phyloP scores from a whole-genome alignment of 2,329 filamentous ascomycete genomes.

The Aspergillus bombycis region DNA sequence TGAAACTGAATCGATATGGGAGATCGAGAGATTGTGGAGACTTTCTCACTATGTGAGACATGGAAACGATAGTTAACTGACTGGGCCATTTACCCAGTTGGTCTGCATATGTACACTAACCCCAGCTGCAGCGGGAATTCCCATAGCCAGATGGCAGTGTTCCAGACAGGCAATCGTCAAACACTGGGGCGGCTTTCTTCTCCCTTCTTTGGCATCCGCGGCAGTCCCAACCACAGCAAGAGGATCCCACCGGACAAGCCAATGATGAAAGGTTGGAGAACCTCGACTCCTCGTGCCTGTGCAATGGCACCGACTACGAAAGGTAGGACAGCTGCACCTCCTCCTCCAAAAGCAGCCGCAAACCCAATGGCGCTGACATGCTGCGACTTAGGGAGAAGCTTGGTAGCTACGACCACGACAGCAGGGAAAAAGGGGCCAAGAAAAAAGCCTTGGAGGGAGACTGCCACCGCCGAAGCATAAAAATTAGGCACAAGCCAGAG shows the following conservation, averaged over 20 bases:
- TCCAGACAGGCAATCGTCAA: background rate
- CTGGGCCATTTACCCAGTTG: background rate
- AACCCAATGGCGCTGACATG: slow-evolving; percentile 80
- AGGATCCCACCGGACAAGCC: slow-evolving; percentile 54
- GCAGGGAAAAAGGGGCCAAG: slow-evolving; percentile 78
- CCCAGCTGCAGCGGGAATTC: background rate
- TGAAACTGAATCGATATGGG: background rate
- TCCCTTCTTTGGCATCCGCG: slow-evolving; percentile 19
- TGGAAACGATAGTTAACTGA: background rate
- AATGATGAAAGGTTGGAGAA: slow-evolving; percentile 58
- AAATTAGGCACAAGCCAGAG: slow-evolving; percentile 61
- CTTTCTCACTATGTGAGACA: background rate
- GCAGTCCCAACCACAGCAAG: slow-evolving; percentile 51
- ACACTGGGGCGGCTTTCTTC: background rate
- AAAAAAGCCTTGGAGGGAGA: slow-evolving; percentile 74
- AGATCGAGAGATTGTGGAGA: background rate
- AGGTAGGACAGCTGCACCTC: slow-evolving; percentile 59
- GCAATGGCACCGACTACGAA: slow-evolving; percentile 49
- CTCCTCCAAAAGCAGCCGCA: slow-evolving; percentile 73
- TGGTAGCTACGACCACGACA: slow-evolving; percentile 71
- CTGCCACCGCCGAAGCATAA: slow-evolving; percentile 73
- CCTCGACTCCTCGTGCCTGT: slow-evolving; percentile 60
- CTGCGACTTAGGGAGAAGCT: slow-evolving; percentile 70
- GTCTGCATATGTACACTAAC: background rate
- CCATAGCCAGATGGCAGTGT: background rate